Evolutionary conservation across 106 monocot species (phyloP).

Genomic region (Platanthera guangdongensis): DNA sequence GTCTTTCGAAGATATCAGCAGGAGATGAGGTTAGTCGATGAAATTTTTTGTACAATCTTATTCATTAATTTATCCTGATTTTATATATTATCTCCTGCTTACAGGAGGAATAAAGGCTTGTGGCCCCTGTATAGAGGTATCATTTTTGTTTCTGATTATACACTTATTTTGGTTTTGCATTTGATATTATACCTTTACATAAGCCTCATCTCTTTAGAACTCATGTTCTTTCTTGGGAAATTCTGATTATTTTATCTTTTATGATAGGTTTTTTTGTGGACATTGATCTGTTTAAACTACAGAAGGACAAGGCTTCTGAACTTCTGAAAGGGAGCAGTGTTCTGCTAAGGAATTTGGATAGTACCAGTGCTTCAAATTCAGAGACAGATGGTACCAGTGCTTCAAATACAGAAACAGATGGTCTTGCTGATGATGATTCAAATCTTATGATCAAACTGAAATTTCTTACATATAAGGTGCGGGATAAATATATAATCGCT

Average conservation of each 20-base stretch:
- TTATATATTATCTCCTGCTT: slow-evolving; percentile 9
- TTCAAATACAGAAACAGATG: slow-evolving; percentile 34
- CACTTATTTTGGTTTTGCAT: background rate
- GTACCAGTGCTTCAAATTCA: slow-evolving; percentile 26
- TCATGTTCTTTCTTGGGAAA: background rate
- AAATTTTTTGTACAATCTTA: background rate
- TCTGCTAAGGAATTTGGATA: slow-evolving; percentile 34
- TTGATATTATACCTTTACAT: background rate
- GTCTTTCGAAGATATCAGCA: slow-evolving; percentile 92
- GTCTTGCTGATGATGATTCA: slow-evolving; percentile 89
- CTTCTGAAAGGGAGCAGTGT: slow-evolving; percentile 39
- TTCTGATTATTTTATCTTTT: slow-evolving; percentile 9
- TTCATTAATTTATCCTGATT: background rate
- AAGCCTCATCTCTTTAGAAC: background rate
- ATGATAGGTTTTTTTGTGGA: slow-evolving; percentile 91
- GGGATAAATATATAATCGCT: background rate
- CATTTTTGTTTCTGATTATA: background rate
- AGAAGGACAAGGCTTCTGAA: slow-evolving; percentile 61
- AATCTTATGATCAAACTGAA: slow-evolving; percentile 99
- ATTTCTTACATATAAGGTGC: slow-evolving; percentile 96
- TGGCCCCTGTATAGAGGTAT: slow-evolving; percentile 97
- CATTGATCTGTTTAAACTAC: slow-evolving; percentile 71
- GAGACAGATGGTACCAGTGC: slow-evolving; percentile 22
- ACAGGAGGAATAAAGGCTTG: slow-evolving; percentile 71
- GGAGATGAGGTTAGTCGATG: slow-evolving; percentile 72